Evolutionary conservation across 2,329 filamentous ascomycete genomes (phyloP), one percentile per base, ranked within the genome.

Genomic region (Allantophomopsis cytisporea): DNA sequence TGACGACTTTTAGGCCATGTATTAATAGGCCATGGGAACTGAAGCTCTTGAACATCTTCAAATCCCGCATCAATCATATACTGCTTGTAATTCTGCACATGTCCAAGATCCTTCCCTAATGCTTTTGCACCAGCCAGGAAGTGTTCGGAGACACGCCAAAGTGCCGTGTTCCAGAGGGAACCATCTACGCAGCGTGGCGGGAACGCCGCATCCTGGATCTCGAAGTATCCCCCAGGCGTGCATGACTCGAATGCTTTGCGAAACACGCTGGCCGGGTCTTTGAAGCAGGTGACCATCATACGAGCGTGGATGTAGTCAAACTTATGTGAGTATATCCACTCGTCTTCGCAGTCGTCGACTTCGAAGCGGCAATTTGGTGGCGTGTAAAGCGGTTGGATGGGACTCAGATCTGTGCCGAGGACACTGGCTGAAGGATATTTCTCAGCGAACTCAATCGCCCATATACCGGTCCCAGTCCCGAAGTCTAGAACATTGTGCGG

Each of bases 321-420:
- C 11, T 42, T 43, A 12, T 39, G 35, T 2, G 69, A 66, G 52
- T 63, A 69, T 34, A 64, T 59, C 49, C 47, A 52, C 18, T 44
- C 43, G 2, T 44, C 21, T 14, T 50, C 46, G 13, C 18, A 18
- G 23, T 42, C 40, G 15, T 42, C 40, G 20, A 42, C 37, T 14
- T 38, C 36, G 14, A 38, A 38, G 6, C 20, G 23, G 14, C 36
- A 38, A 14, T 38, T 38, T 14, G 36, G 36, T 11, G 36, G 36
- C 18, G 17, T 23, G 36, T 15, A 30, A n/a, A 15, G 20, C 23
- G 54, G 50, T 31, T 56, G 52, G n/a, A 54, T 53, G 13, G 48
- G 50, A 31, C 50, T 54, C 5, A 57, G 44, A 36, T 57, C 54
- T 31, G 42, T 50, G 15, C 50, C 52, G 17, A 48, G 45, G 2